phyloP scores from a whole-genome alignment of 441 rosid species.

The Macaranga tanarius region DNA sequence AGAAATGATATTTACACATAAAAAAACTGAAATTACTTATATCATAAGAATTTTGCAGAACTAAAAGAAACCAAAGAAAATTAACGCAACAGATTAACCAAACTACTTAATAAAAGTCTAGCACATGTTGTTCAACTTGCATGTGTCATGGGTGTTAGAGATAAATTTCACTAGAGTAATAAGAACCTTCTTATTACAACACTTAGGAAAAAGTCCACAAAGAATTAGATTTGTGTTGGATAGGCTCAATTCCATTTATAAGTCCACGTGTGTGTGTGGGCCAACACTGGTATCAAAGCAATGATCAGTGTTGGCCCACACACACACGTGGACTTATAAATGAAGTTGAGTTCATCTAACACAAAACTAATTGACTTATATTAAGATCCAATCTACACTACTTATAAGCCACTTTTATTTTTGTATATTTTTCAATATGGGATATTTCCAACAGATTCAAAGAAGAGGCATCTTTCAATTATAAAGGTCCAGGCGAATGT shows the following conservation, averaged over 20 bases:
- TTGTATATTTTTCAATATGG: too few species aligned
- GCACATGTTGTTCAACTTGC: not conserved
- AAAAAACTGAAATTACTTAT: not conserved
- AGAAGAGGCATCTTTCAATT: not conserved
- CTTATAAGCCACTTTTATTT: too few species aligned
- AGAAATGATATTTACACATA: not conserved
- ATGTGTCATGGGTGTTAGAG: not conserved
- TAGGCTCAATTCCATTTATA: too few species aligned
- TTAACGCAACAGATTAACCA: too few species aligned
- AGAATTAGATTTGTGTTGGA: too few species aligned
- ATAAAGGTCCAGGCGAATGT: not conserved
- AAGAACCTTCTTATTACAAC: not conserved
- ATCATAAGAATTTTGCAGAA: not conserved
- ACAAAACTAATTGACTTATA: too few species aligned
- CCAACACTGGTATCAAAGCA: too few species aligned
- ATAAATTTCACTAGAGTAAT: not conserved
- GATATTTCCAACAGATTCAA: not conserved
- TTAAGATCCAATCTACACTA: too few species aligned
- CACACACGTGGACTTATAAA: too few species aligned
- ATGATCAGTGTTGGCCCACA: too few species aligned
- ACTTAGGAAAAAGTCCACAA: not conserved
- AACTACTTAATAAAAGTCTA: not conserved
- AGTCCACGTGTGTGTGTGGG: too few species aligned
- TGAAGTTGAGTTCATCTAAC: too few species aligned
- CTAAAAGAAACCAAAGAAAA: not conserved